These are phyloP conservation scores for Medicago lupulina DNA, from an alignment of 306 rosid genomes.

Conservation along the genomic window DNA sequence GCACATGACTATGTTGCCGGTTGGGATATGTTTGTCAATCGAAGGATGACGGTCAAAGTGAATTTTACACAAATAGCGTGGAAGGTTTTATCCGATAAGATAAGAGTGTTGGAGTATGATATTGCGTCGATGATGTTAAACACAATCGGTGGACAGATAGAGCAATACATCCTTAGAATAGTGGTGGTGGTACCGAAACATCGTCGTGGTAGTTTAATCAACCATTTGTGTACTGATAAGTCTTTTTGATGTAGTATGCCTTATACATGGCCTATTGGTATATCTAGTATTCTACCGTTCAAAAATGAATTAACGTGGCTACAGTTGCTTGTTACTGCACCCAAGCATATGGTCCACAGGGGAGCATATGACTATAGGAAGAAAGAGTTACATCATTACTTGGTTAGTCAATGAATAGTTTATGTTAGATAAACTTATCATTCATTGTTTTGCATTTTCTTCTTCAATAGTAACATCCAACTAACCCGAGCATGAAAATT, in stretches of 20 bases:
- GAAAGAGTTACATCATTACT: not conserved
- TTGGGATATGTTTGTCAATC: not conserved
- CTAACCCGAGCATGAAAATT: not conserved
- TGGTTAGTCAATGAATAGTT: slow-evolving; percentile 20
- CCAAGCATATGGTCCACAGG: not conserved
- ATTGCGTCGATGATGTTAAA: too few relatives aligned
- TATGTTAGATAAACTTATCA: slow-evolving; percentile 35
- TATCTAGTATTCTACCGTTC: too few relatives aligned
- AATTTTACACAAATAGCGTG: too few relatives aligned
- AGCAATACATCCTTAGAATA: too few relatives aligned
- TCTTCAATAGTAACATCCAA: slow-evolving; percentile 21
- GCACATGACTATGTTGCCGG: not conserved
- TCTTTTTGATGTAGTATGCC: too few relatives aligned
- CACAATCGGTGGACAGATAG: too few relatives aligned
- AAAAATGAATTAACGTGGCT: not conserved
- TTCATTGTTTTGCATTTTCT: slow-evolving; percentile 25
- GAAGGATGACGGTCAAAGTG: not conserved
- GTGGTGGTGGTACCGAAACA: too few relatives aligned
- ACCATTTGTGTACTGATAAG: too few relatives aligned
- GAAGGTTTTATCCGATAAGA: too few relatives aligned
- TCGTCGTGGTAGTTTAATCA: too few relatives aligned
- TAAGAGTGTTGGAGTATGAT: not conserved
- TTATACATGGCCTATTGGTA: too few relatives aligned
- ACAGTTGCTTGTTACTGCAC: slow-evolving; percentile 6
- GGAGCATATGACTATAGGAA: not conserved